phyloP scores from a whole-genome alignment of 192 early-diverging fungal species.

The Entomortierella beljakovae region DNA sequence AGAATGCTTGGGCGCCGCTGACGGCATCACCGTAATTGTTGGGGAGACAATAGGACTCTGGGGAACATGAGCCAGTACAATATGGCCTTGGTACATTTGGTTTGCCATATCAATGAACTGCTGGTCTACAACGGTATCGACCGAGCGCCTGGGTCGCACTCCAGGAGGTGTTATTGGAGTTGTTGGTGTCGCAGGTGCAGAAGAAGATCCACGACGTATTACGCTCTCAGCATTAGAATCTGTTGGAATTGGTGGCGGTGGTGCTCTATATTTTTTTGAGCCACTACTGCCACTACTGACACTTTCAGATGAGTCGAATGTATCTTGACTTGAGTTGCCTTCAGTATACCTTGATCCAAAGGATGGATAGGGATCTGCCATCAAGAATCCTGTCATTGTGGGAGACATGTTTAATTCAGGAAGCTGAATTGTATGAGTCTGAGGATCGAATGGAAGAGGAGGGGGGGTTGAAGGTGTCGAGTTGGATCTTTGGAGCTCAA shows the following conservation, averaged over 20 bases:
- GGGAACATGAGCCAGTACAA: slow-evolving; percentile 20
- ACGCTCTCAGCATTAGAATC: neutral
- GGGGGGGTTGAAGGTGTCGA: slow-evolving; percentile 23
- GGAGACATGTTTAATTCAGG: slow-evolving; percentile 19
- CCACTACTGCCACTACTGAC: neutral
- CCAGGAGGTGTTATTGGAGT: slow-evolving; percentile 46
- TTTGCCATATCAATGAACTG: slow-evolving; percentile 46
- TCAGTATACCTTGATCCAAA: slow-evolving; percentile 25
- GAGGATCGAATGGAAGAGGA: slow-evolving; percentile 26
- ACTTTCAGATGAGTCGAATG: neutral
- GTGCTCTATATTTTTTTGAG: slow-evolving; percentile 40
- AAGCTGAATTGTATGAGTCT: slow-evolving; percentile 6
- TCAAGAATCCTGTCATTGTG: slow-evolving; percentile 35
- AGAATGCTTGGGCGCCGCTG: neutral
- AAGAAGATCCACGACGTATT: neutral
- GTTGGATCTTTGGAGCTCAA: slow-evolving; percentile 16
- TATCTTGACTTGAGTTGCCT: slow-evolving; percentile 15
- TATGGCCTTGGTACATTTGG: slow-evolving; percentile 35
- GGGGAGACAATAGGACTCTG: neutral
- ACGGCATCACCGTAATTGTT: neutral
- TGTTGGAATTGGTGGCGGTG: slow-evolving; percentile 50
- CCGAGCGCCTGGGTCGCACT: slow-evolving; percentile 42
- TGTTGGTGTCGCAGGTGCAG: slow-evolving; percentile 17
- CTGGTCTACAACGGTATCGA: slow-evolving; percentile 33
- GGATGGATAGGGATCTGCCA: slow-evolving; percentile 52